Conservation (phyloP, 1,284 basidiomycete genomes). For the Somion occarium region DNA sequence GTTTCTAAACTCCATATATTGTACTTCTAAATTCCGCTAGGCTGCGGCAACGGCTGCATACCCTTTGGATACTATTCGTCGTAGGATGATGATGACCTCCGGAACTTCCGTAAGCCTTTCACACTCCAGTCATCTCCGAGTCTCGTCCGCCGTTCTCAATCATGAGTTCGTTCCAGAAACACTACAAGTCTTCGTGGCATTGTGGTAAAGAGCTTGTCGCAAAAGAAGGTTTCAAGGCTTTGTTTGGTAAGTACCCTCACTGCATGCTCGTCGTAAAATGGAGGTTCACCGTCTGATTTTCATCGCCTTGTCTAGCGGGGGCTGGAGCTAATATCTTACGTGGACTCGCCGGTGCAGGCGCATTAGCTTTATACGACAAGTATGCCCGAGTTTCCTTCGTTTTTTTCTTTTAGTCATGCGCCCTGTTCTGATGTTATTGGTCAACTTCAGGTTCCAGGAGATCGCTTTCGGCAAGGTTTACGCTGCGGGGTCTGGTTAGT, state of each 20-base stretch:
- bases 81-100: constrained; percentile 72
- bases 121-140: constrained; percentile 27
- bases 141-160: too few species aligned
- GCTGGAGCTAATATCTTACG: constrained; percentile 58
- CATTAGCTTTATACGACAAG: constrained; percentile 67
- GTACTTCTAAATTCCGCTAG: constrained; percentile 22
- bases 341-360: constrained; percentile 72
- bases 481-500: constrained; percentile 30
- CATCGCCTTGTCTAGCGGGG: constrained; percentile 34
- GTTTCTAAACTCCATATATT: too few species aligned
- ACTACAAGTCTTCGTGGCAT: constrained; percentile 54
- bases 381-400: constrained; percentile 28
- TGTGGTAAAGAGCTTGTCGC: constrained; percentile 58
- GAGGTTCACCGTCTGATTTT: too few species aligned
- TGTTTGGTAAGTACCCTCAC: constrained; percentile 36
- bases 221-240: constrained; percentile 51
- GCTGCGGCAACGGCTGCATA: constrained; percentile 59
- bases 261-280: neutral
- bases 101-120: constrained; percentile 31
- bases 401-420: neutral
- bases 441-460: constrained; percentile 35
- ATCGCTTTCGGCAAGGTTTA: constrained; percentile 38
- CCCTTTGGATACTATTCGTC: constrained; percentile 63
- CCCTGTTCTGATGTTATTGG: too few species aligned
- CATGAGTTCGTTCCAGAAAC: constrained; percentile 16